Conservation (phyloP, 2,329 filamentous ascomycete species). For the Venturia carpophila region DNA sequence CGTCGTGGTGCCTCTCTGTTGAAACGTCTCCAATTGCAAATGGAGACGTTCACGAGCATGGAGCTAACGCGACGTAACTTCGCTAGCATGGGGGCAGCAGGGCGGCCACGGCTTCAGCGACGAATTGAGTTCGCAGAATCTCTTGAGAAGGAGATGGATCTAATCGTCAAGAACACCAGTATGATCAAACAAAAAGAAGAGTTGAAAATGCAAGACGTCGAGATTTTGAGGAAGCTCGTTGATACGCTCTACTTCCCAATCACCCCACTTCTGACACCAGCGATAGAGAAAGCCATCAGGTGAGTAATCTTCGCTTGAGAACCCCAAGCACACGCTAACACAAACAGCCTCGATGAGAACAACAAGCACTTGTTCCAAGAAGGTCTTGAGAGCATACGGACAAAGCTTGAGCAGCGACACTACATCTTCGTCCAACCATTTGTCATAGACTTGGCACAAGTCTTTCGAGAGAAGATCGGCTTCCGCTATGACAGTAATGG, state of each 20-base stretch:
- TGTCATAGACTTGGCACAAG: slow-evolving; percentile 48
- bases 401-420: slow-evolving; percentile 46
- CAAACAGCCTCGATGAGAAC: slow-evolving; percentile 49
- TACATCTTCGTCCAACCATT: slow-evolving; percentile 57
- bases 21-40: slow-evolving; percentile 86
- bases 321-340: slow-evolving; percentile 32
- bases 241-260: slow-evolving; percentile 91
- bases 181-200: slow-evolving; percentile 68
- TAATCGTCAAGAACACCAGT: slow-evolving; percentile 62
- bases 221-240: slow-evolving; percentile 70
- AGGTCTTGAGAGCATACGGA: slow-evolving; percentile 45
- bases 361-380: slow-evolving; percentile 40
- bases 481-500: slow-evolving; percentile 8
- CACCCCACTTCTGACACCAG: slow-evolving; percentile 63
- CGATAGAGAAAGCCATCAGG: slow-evolving; percentile 72
- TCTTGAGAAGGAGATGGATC: slow-evolving; percentile 68
- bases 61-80: slow-evolving; percentile 94
- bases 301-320: slow-evolving; percentile 43
- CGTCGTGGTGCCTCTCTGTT: slow-evolving; percentile 83
- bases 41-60: slow-evolving; percentile 96
- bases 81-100: slow-evolving; percentile 83
- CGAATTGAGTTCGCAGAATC: slow-evolving; percentile 82
- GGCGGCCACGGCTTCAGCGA: slow-evolving; percentile 66
- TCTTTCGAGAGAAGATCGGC: slow-evolving; percentile 48
- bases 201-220: slow-evolving; percentile 67